Base-by-base conservation (phyloP, 768 basidiomycete species). In the Phylloporus scabripes region DNA sequence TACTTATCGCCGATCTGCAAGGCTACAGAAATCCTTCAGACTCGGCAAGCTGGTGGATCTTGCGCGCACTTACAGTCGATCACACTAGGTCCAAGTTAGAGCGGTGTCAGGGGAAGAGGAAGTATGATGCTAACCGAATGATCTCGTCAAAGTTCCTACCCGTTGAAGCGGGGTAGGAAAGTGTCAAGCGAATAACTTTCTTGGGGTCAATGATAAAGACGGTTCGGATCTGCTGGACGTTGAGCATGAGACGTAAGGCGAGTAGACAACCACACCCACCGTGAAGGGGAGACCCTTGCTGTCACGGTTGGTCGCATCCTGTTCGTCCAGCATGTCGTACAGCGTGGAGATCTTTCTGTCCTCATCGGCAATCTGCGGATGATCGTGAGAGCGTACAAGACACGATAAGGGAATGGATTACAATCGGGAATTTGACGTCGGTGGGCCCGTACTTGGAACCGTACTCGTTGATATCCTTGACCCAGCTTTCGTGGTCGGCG, bases 181-280 rank as follows among this genome's bases (percentile, higher is more conserved):
- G 60, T 14, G 82, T 89, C 60, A 96, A 73, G 53, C 95, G 88
- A 65, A 99, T 96, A 60, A 82, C 78, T 74, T 96, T 92, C 73
- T 91, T 92, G 39, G 96, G 94, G 73, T 99, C 96, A 62, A 99
- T 92, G 56, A 99, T 74, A 70, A 95, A 99, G 52, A 99, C 96
- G 7, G 92, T 96, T 52, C 96, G 87, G 70, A 99, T 82, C 86
- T 90, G 49, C 15, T 29, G 39, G 21, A 45, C 47, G 39, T 38
- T 34, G 18, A 33, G 12, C 17, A 5, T 36, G 24, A 4, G 26
- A n/a, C n/a, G n/a, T n/a, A 40, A 15, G 41, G 24, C 5, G 12
- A 9, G 33, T 23, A 36, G 32, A 21, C 24, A 15, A 23, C 42
- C 8, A 15, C 48, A 51, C 48, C 44, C 55, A 84, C 92, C 42